Evolutionary conservation across 2,329 filamentous ascomycete genomes (phyloP), one percentile per base, ranked within the genome.

Genomic region (Talaromyces islandicus): DNA sequence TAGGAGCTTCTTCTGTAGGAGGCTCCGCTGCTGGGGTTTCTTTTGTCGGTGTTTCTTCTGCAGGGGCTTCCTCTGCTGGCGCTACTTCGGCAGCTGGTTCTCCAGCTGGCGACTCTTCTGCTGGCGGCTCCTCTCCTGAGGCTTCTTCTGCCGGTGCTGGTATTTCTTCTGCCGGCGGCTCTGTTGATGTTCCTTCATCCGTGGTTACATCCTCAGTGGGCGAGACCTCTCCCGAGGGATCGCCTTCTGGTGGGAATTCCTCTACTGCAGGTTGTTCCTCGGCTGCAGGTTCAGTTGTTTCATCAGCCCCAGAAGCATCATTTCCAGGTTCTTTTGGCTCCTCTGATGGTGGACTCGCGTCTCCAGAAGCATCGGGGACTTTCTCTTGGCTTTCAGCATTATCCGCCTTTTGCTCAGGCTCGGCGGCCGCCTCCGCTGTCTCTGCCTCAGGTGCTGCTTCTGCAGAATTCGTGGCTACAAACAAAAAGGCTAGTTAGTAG

Each of bases 371-470:
- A 29, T 29, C 27, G 7, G 48, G 25, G 24, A 7, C 48, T 29
- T 48, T 27, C 19, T 58, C 27, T 30, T 62, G 46, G 52, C 30
- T 56, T 43, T 64, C 62, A 19, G 58, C 55, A 53, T 55, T 30
- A 30, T 68, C 67, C 30, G 69, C 64, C 30, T 67, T 53, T 58
- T 72, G 66, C 60, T 64, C 58, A 29, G 48, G 41, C 29, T 60
- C 35, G 35, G 63, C 56, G 29, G 66, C 57, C 35, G 64, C 50
- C 24, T 69, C 68, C 57, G 63, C 61, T 11, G 64, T 25, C 30
- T 71, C 68, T 27, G 66, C 52, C 29, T 69, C 63, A 27, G 70
- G 64, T 55, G 67, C 64, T 61, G 66, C 63, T 56, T 72, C 70
- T 55, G 68, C 57, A 48, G 68, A 62, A 62, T 65, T 68, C 73